Evolutionary conservation across 192 early-diverging fungal species (phyloP), one percentile per base, ranked within the genome.

Genomic region (Gaertneriomyces semiglobifer): DNA sequence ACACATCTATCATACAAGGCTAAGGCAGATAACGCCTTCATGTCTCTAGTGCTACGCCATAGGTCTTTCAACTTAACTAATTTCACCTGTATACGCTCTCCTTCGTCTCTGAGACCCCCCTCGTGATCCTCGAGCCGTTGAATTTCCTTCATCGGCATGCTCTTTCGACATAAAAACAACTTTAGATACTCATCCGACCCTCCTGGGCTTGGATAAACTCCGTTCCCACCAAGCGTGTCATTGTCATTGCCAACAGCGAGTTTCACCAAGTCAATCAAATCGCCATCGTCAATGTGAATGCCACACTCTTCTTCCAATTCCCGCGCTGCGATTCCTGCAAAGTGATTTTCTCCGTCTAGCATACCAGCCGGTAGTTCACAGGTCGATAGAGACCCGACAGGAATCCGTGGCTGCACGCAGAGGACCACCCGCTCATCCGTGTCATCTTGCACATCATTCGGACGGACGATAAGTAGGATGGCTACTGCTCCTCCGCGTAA

Each of bases 281-380:
- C 87, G 9, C 74, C 47, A 1, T 81, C 81, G 19, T 73, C 64
- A 14, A 94, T 79, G 3, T 58, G 58, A 8, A 94, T 74, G 12
- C 90, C 93, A 8, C 89, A 90, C 67, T 94, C 93, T 71, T 94
- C 93, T 38, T 88, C 63, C 5, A 94, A 78, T 58, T 94, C 93
- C 5, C 84, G 76, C 5, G 89, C 89, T 14, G 90, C 90, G 14
- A 81, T 79, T 12, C 93, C 93, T 6, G 78, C 69, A 83, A 94
- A 92, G 68, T 80, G 77, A 16, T 84, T 86, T 33, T 78, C 80
- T 43, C 77, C 90, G 65, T 93, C 89, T 41, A 92, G 66, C 93
- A 95, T 95, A 1, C 90, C 90, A 0, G 93, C 93, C 0, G 93
- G 93, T 41, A 95, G 76, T 71, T 93, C 93, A 50, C 78, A 67